Evolutionary conservation across 139 green algal genomes (phyloP), one percentile per base, ranked within the genome.

Genomic region (Auxenochlorella pyrenoidosa): DNA sequence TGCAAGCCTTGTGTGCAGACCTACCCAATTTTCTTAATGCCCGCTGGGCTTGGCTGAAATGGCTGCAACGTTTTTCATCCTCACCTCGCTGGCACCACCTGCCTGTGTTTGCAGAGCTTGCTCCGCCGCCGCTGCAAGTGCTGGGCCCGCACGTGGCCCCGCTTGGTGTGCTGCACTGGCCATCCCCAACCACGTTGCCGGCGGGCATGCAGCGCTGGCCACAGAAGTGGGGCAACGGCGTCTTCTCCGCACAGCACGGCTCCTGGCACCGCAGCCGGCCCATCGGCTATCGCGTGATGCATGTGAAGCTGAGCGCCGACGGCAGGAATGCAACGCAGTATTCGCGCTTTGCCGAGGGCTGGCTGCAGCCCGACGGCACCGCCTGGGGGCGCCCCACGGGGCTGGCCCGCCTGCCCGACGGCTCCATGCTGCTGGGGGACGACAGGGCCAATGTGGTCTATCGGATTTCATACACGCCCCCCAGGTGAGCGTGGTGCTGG

Each of bases 221-320:
- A 5, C 30, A 30, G 0, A 19, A 40, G 30, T 81, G 38, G 43
- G 43, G 51, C 75, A 30, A 30, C 75, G 51, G 75, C 43, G 28
- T 81, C 15, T 81, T 81, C 38, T 22, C 34, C 19, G 75, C 43
- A 8, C 30, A 81, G 75, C 75, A 81, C 75, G 75, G 75, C 43
- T 58, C 43, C 3, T 78, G 24, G 21, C 54, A 78, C 38, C 72
- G 72, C 5, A 24, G 12, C 15, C 8, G 19, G 38, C 41, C 72
- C 19, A 28, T 78, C 18, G 75, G 75, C 28, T 81, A 81, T 16
- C 75, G 75, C 43, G 19, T 81, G 19, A 32, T 47, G 43, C 47
- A 81, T 43, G 43, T 63, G 13, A 47, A 81, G 75, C 75, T 81
- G 28, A 22, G 43, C 13, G 43, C 15, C 28, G 75, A 63, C 32